Evolutionary conservation across 345 rosid genomes (phyloP).

Genomic region (Hypericum perforatum): DNA sequence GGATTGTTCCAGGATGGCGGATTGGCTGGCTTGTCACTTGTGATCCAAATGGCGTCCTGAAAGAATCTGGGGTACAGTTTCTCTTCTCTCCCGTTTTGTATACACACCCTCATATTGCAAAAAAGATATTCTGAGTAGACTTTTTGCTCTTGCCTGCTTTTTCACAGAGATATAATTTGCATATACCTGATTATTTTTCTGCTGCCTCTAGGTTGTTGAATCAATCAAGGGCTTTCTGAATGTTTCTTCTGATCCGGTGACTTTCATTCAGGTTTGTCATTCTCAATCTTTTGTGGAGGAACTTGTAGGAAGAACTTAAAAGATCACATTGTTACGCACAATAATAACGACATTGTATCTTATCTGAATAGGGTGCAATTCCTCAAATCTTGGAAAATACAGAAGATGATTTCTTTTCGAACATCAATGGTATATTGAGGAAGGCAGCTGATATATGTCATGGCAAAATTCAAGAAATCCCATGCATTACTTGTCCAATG

Average conservation of each 20-base stretch:
- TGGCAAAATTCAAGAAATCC: slow-evolving; percentile 32
- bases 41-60: slow-evolving; percentile 34
- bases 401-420: slow-evolving; percentile 30
- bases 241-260: slow-evolving; percentile 25
- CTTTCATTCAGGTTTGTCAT: slow-evolving; percentile 42
- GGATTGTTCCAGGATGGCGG: slow-evolving; percentile 61
- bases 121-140: no score
- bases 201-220: slow-evolving; percentile 18
- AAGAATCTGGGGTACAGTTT: slow-evolving; percentile 26
- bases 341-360: no score
- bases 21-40: slow-evolving; percentile 43
- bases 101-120: no score
- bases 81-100: background rate
- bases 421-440: slow-evolving; percentile 15
- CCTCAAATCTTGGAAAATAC: slow-evolving; percentile 37
- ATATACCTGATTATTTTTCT: no score
- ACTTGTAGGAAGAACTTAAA: no score
- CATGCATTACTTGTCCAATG: slow-evolving; percentile 33
- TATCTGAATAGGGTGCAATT: slow-evolving; percentile 27
- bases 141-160: background rate
- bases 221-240: slow-evolving; percentile 9
- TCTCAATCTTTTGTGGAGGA: no score
- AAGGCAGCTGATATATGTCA: slow-evolving; percentile 29
- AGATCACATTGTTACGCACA: no score
- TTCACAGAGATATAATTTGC: background rate